These are phyloP conservation scores for Candida morakotiae DNA, from an alignment of 805 yeast genomes.

Conservation along the genomic window DNA sequence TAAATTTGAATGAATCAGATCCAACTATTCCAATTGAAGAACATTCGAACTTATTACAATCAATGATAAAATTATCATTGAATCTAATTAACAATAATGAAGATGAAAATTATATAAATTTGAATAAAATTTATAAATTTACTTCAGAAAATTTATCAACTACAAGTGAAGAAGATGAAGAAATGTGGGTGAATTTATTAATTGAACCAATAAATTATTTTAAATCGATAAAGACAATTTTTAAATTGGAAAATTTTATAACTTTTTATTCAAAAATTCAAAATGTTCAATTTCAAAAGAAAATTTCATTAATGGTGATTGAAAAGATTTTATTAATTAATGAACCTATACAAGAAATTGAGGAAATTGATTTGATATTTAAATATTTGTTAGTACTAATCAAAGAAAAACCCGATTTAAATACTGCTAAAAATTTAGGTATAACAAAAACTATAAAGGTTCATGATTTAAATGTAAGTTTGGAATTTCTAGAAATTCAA, in stretches of 20 bases:
- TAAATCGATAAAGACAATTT: slow-evolving; percentile 34
- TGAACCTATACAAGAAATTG: slow-evolving; percentile 26
- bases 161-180: slow-evolving; percentile 20
- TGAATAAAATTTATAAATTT: slow-evolving; percentile 58
- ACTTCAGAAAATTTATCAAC: slow-evolving; percentile 38
- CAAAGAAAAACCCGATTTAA: slow-evolving; percentile 26
- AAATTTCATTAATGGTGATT: slow-evolving; percentile 59
- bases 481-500: slow-evolving; percentile 43
- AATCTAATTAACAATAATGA: slow-evolving; percentile 66
- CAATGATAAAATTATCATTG: slow-evolving; percentile 61
- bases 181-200: slow-evolving; percentile 44
- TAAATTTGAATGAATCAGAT: slow-evolving; percentile 49
- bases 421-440: slow-evolving; percentile 39
- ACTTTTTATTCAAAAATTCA: slow-evolving; percentile 51
- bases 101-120: slow-evolving; percentile 54
- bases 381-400: slow-evolving; percentile 56
- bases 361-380: slow-evolving; percentile 58
- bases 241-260: slow-evolving; percentile 47
- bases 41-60: slow-evolving; percentile 57
- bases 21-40: slow-evolving; percentile 69
- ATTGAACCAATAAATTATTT: slow-evolving; percentile 47
- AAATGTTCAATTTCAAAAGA: slow-evolving; percentile 47
- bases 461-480: slow-evolving; percentile 19
- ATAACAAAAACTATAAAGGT: slow-evolving; percentile 28
- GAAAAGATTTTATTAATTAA: slow-evolving; percentile 45